These are phyloP conservation scores for Ascomycota sp. DNA, from an alignment of 2,329 filamentous ascomycete species.

Conservation along the genomic window DNA sequence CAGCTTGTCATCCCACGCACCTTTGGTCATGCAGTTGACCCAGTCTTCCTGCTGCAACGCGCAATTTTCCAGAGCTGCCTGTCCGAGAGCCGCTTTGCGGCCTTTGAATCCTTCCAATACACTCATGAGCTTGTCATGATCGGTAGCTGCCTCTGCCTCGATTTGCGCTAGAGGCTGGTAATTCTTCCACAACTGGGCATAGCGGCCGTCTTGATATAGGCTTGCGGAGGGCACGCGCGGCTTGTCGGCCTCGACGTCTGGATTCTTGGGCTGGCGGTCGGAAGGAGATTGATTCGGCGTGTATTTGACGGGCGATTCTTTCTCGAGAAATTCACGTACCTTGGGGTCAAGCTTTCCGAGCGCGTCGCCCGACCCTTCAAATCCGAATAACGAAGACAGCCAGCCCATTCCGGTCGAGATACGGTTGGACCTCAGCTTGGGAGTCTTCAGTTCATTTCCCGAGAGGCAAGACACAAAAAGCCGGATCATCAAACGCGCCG, in stretches of 20 bases:
- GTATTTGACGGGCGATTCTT: slow-evolving; percentile 61
- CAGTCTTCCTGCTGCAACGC: slow-evolving; percentile 69
- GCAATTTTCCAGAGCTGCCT: slow-evolving; percentile 82
- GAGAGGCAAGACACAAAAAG: too few relatives aligned
- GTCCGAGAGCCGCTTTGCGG: slow-evolving; percentile 55
- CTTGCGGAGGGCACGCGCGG: slow-evolving; percentile 25
- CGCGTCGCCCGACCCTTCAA: slow-evolving; percentile 29
- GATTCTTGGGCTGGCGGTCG: slow-evolving; percentile 3
- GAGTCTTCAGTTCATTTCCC: too few relatives aligned
- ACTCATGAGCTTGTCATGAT: slow-evolving; percentile 62
- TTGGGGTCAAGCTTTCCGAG: slow-evolving; percentile 61
- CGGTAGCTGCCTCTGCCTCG: slow-evolving; percentile 47
- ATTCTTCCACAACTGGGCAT: slow-evolving; percentile 79
- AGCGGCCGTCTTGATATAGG: slow-evolving; percentile 38
- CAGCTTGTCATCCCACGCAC: slow-evolving; percentile 44
- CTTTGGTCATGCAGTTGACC: slow-evolving; percentile 60
- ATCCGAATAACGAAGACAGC: slow-evolving; percentile 32
- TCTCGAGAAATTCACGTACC: slow-evolving; percentile 65
- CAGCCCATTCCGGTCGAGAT: slow-evolving; percentile 27
- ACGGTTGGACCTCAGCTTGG: background rate
- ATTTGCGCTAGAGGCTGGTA: slow-evolving; percentile 57
- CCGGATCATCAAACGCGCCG: too few relatives aligned
- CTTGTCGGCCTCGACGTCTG: slow-evolving; percentile 3
- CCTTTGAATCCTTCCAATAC: slow-evolving; percentile 73
- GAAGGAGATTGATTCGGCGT: slow-evolving; percentile 7